Evolutionary conservation across 2,329 filamentous ascomycete species (phyloP), one percentile per base, ranked within the genome.

Genomic region (Fusarium euwallaceae): DNA sequence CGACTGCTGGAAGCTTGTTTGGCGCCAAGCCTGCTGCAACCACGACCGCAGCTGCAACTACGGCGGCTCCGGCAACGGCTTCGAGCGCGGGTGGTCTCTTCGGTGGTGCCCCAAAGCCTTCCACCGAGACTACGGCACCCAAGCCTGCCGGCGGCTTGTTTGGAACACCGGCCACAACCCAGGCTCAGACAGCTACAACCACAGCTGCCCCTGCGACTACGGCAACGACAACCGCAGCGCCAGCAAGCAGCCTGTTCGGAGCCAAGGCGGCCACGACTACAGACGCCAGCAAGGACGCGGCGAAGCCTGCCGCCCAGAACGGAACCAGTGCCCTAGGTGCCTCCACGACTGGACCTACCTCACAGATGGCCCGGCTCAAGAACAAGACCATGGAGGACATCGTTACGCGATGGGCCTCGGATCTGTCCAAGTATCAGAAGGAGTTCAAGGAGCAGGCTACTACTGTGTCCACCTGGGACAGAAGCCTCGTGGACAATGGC

Each of bases 351-450:
- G 95, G 95, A 0, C 95, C 95, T 2, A 87, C 92, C 4, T 96
- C 97, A 17, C 92, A 95, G 67, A 91, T 97, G 79, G 97, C 96
- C 5, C 93, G 97, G 32, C 88, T 99, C 41, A 98, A 98, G 87
- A 98, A 98, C 84, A 98, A 98, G 86, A 98, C 96, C 1, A 98
- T 99, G 94, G 97, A 99, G 80, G 97, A 99, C 82, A 98, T 99
- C 74, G 95, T 99, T 75, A 98, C 95, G 5, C 92, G 95, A 36
- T 99, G 97, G 97, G 97, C 97, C 2, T 95, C 95, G 0, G 97
- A 98, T 80, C 87, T 99, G 60, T 93, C 95, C 63, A 97, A 97
- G 80, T 98, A 99, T 81, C 96, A 98, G 80, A 97, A 98, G 82
- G 95, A 97, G 69, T 99, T 98, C 86, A 95, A 97, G 81, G 90